Percentiles rank a stretch among this genome's conserved stretches.
Conservation (phyloP, 164 flowering plant genomes). For the Vitis riparia region DNA sequence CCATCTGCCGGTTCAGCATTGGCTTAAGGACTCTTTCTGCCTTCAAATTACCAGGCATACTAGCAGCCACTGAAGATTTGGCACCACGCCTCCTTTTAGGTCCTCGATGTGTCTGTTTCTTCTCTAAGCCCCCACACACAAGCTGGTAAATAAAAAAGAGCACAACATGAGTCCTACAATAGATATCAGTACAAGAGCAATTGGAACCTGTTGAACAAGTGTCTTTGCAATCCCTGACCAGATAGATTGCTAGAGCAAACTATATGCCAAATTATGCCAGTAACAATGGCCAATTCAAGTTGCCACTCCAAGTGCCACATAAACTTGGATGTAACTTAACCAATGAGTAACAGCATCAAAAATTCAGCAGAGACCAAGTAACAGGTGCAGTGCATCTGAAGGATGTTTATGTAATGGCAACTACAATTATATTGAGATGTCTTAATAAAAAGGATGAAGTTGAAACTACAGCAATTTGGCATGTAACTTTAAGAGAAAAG, state of each 20-base stretch:
- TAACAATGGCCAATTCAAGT: neutral
- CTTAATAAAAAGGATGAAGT: too few relatives aligned
- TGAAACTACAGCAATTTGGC: too few relatives aligned
- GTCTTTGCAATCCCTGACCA: too few relatives aligned
- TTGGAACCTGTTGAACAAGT: too few relatives aligned
- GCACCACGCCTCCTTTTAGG: constrained; percentile 3
- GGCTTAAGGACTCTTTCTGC: neutral
- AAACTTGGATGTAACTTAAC: neutral
- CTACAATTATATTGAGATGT: too few relatives aligned
- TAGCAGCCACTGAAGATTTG: constrained; percentile 8
- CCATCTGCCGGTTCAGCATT: neutral
- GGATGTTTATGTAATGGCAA: neutral
- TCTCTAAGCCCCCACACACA: constrained; percentile 15
- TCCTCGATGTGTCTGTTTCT: constrained; percentile 3
- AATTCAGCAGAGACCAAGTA: neutral
- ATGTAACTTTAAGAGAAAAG: too few relatives aligned
- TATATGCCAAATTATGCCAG: too few relatives aligned
- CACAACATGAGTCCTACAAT: neutral
- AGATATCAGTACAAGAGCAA: neutral
- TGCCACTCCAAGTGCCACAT: neutral
- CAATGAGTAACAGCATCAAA: too few relatives aligned
- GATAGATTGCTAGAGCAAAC: too few relatives aligned
- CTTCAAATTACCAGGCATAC: neutral
- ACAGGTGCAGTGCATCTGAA: neutral
- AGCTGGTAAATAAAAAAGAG: constrained; percentile 9